Percentiles rank a stretch among this genome's conserved stretches.
Evolutionary conservation across 441 rosid species (phyloP).

Genomic region (Pelargonium hybrid): DNA sequence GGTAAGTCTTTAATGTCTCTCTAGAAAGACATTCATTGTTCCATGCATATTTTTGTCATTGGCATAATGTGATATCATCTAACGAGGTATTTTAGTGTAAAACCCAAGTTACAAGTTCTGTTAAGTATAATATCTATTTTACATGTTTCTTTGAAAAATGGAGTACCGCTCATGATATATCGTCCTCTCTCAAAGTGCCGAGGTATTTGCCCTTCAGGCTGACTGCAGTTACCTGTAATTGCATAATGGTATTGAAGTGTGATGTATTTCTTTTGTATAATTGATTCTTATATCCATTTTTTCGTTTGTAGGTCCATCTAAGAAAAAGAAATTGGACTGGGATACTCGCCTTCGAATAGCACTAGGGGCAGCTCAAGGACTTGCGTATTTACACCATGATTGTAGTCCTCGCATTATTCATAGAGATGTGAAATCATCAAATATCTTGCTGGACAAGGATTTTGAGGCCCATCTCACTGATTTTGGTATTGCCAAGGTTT

Average conservation of each 20-base stretch:
- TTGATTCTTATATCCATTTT: too few species aligned
- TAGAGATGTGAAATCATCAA: constrained; percentile 86
- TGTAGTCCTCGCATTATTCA: constrained; percentile 93
- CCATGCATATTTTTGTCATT: neutral
- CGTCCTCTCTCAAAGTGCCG: too few species aligned
- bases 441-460: constrained; percentile 80
- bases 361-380: constrained; percentile 88
- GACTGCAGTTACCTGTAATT: too few species aligned
- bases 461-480: constrained; percentile 90
- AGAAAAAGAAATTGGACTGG: constrained; percentile 83
- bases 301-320: constrained; percentile 44
- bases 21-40: neutral
- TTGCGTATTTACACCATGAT: constrained; percentile 86
- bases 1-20: constrained; percentile 31
- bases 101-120: too few species aligned
- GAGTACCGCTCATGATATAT: too few species aligned
- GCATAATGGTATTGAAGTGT: too few species aligned
- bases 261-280: too few species aligned
- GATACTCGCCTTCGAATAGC: constrained; percentile 74
- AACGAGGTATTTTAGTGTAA: too few species aligned
- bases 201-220: too few species aligned
- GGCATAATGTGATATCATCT: neutral
- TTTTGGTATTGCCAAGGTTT: constrained; percentile 88
- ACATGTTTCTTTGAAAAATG: too few species aligned
- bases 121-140: too few species aligned